These are phyloP conservation scores for Phaeosphaeria sp. DNA, from an alignment of 2,329 filamentous ascomycete genomes.

Conservation along the genomic window DNA sequence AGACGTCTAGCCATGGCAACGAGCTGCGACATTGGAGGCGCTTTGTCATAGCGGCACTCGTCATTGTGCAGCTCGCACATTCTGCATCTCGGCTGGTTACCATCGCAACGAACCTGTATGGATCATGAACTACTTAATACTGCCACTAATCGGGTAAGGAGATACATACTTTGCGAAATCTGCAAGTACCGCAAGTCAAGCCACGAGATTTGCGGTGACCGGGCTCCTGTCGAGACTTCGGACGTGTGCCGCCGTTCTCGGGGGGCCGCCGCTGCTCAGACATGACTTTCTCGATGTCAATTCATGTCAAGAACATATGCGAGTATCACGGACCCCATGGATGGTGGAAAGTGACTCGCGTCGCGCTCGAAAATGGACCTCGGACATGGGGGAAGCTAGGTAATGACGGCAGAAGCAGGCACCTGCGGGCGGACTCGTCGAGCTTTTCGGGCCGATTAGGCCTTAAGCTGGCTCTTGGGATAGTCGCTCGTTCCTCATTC, in stretches of 20 bases:
- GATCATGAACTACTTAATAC: neutral
- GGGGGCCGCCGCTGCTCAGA: neutral
- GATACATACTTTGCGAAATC: slow-evolving; percentile 6
- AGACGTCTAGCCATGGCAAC: slow-evolving; percentile 37
- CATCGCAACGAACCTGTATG: slow-evolving; percentile 32
- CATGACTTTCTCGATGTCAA: neutral
- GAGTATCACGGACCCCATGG: too few species aligned
- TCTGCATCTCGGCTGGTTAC: slow-evolving; percentile 38
- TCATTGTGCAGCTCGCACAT: slow-evolving; percentile 42
- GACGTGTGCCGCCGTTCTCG: neutral
- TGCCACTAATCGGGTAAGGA: neutral
- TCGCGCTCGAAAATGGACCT: too few species aligned
- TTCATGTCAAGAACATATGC: too few species aligned
- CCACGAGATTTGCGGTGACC: neutral
- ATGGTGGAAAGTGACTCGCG: too few species aligned
- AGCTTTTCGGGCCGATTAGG: too few species aligned
- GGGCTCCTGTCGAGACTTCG: neutral
- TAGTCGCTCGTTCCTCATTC: too few species aligned
- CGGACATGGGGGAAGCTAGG: too few species aligned
- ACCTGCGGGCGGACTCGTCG: too few species aligned
- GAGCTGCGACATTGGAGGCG: slow-evolving; percentile 42
- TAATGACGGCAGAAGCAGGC: too few species aligned
- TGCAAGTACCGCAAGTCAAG: slow-evolving; percentile 12
- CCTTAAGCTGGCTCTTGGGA: too few species aligned
- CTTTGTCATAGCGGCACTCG: slow-evolving; percentile 42